Conservation (phyloP, 2,329 filamentous ascomycete species). For the Cercospora beticola region DNA sequence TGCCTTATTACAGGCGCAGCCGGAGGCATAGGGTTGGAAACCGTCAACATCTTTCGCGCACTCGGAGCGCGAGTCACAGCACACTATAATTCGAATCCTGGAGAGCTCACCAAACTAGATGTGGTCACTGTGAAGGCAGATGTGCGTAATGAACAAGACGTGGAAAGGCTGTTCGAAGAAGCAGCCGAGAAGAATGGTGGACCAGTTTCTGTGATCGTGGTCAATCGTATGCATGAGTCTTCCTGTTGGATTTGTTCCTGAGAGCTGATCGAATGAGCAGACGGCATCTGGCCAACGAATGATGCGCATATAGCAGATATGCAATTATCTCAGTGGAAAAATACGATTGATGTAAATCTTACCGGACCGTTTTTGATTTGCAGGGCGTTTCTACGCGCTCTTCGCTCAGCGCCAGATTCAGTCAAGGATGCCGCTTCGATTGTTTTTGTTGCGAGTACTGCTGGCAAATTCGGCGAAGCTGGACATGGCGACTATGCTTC, state of each 20-base stretch:
- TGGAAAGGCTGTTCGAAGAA: slow-evolving; percentile 32
- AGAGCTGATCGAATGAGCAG: background rate
- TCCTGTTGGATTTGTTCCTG: background rate
- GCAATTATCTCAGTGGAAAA: slow-evolving; percentile 33
- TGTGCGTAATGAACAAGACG: slow-evolving; percentile 37
- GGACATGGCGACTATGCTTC: slow-evolving; percentile 36
- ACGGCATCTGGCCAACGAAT: background rate
- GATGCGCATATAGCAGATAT: slow-evolving; percentile 32
- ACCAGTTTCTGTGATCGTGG: slow-evolving; percentile 42
- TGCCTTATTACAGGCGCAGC: slow-evolving; percentile 39
- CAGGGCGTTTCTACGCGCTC: slow-evolving; percentile 27
- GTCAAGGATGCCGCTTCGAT: slow-evolving; percentile 31
- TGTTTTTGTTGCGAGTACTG: slow-evolving; percentile 38
- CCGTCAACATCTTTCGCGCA: slow-evolving; percentile 36
- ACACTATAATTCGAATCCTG: slow-evolving; percentile 39
- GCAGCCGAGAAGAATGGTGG: slow-evolving; percentile 39
- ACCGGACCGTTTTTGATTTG: slow-evolving; percentile 36
- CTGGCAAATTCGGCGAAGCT: slow-evolving; percentile 38
- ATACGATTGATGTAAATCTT: slow-evolving; percentile 34
- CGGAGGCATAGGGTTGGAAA: slow-evolving; percentile 38
- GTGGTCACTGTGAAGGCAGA: slow-evolving; percentile 35
- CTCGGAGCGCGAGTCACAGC: slow-evolving; percentile 44
- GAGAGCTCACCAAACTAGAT: slow-evolving; percentile 36
- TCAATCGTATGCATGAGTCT: slow-evolving; percentile 35
- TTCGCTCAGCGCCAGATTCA: slow-evolving; percentile 23